phyloP scores from a whole-genome alignment of 1,139 yeast species.

The Debaryomyces coudertii region DNA sequence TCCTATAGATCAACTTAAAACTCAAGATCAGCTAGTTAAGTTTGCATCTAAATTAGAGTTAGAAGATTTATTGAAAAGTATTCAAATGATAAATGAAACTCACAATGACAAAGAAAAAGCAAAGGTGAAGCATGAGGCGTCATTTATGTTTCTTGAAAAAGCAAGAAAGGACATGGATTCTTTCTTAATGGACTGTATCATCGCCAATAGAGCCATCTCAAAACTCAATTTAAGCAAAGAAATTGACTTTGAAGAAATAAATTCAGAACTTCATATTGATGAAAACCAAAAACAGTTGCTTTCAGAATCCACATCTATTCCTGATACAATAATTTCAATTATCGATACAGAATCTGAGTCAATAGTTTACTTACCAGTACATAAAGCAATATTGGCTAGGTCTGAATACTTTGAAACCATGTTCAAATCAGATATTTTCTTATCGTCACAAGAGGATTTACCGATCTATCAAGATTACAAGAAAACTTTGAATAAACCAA shows the following conservation, averaged over 20 bases:
- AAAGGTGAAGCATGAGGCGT: constrained; percentile 47
- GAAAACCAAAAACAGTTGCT: constrained; percentile 22
- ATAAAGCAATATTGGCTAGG: constrained; percentile 60
- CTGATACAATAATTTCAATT: constrained; percentile 54
- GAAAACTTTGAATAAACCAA: constrained; percentile 10
- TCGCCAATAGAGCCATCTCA: constrained; percentile 26
- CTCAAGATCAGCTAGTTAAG: constrained; percentile 28
- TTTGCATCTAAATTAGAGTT: constrained; percentile 42
- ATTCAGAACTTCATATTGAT: constrained; percentile 22
- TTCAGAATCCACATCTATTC: constrained; percentile 31
- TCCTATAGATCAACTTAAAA: constrained; percentile 29
- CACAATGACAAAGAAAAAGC: constrained; percentile 33
- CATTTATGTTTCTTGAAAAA: constrained; percentile 46
- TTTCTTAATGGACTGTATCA: constrained; percentile 42
- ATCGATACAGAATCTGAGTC: constrained; percentile 32
- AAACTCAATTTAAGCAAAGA: constrained; percentile 21
- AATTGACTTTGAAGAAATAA: constrained; percentile 37
- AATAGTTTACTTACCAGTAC: constrained; percentile 57
- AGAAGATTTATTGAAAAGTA: constrained; percentile 35
- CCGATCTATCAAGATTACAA: constrained; percentile 19
- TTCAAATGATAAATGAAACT: constrained; percentile 23
- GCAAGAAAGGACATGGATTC: constrained; percentile 49
- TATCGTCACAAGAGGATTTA: constrained; percentile 21
- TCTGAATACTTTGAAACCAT: constrained; percentile 68
- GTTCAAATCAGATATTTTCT: constrained; percentile 54